Base-by-base conservation (phyloP, 2,329 filamentous ascomycete species). In the Xylaria sp. region DNA sequence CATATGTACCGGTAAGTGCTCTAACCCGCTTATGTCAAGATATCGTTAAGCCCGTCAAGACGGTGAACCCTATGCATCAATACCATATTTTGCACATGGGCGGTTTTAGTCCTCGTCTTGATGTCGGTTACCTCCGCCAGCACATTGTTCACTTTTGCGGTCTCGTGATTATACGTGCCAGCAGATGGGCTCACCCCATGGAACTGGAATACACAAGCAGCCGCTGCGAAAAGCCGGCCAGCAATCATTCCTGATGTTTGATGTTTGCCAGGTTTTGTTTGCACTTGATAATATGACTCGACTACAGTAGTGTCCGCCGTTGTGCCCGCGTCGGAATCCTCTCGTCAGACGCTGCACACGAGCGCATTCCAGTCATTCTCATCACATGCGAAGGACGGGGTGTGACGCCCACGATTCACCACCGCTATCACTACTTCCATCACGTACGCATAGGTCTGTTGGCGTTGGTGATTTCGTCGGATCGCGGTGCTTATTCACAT, bases 151-250 rank as follows among this genome's bases (percentile, higher is more conserved):
- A 48, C 63, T 10, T 43, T 39, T 5, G 18, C 43, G 9, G 46
- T 64, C 66, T 61, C 25, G 55, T 68, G 65, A 67, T 67, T 52
- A 2, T 25, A 18, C 60, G 64, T 67, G 36, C 9, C n/a, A 46
- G 7, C 41, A n/a, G 18, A 46, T 46, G 41, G 41, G 18, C 41
- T 46, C 13, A 46, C 8, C 18, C 41, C 13, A 15, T 15, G 18
- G 39, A 43, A 3, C 7, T n/a, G 41, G 15, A 36, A 36, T n/a
- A 46, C 41, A n/a, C 41, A 46, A 46, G 2, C 13, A 46, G 15
- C 15, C 15, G 5, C 6, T 5, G 6, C 18, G 41, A 46, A 15
- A 18, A 36, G 3, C 33, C 55, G 25, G 41, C 7, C 41, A 39
- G 13, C 59, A 31, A 31, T 33, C 36, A 48, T 48, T 15, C 49